Percentiles rank a stretch among this genome's conserved stretches.
Evolutionary conservation across 331 rosid species (phyloP).

Genomic region (Erythrophleum ivorense): DNA sequence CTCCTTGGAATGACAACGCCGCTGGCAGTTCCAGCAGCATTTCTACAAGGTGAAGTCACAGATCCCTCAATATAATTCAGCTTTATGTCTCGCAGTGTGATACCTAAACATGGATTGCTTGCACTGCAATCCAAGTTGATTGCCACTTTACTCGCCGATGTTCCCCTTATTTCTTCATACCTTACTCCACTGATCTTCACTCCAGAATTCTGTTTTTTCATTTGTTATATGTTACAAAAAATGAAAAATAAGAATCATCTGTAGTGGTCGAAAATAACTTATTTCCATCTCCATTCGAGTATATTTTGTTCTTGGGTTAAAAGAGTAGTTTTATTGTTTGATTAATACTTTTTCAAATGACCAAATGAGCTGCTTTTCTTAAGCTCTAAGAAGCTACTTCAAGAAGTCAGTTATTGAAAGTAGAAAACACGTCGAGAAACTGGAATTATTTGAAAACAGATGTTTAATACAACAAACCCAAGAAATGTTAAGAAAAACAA

Average conservation of each 20-base stretch:
- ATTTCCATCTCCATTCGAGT: too few species aligned
- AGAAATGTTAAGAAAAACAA: not conserved
- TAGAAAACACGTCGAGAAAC: not conserved
- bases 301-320: too few species aligned
- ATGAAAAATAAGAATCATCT: not conserved
- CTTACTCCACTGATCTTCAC: slow-evolving; percentile 48
- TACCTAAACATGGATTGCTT: slow-evolving; percentile 51
- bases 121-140: slow-evolving; percentile 60
- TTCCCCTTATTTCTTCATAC: slow-evolving; percentile 54
- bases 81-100: slow-evolving; percentile 43
- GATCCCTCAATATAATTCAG: slow-evolving; percentile 43
- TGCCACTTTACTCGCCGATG: slow-evolving; percentile 53
- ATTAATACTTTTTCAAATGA: not conserved
- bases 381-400: not conserved
- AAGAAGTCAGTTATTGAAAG: not conserved
- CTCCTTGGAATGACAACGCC: slow-evolving; percentile 50
- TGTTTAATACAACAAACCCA: not conserved
- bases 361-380: not conserved
- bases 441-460: not conserved
- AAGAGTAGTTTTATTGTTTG: not conserved
- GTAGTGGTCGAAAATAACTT: not conserved
- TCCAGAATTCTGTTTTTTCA: slow-evolving; percentile 42
- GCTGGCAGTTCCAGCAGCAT: slow-evolving; percentile 44
- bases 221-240: not conserved
- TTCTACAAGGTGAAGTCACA: slow-evolving; percentile 47